Base-by-base conservation (phyloP, 116 monocot species). In the Iris pallida region DNA sequence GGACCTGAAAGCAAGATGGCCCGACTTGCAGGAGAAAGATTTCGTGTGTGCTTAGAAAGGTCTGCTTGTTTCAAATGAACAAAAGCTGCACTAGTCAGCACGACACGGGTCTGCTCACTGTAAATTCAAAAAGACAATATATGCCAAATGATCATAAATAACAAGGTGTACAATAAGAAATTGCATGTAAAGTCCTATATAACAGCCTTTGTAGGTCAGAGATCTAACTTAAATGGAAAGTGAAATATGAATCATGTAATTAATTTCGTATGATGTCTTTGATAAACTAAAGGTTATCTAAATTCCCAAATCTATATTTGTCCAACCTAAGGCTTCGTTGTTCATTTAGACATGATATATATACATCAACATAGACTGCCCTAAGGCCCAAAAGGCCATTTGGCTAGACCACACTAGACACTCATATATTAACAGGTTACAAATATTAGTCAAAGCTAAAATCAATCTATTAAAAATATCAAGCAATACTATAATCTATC, bases 1-100 rank as follows among this genome's bases (percentile, higher is more conserved):
- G 91, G 87, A 15, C 91, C 91, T 42, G 87, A 84, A 0, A 91
- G 87, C 64, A 85, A 68, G 77, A 91, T 84, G 2, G 91, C 68
- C 47, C 75, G 79, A 71, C 82, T 91, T 15, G 87, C 87, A 42
- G 87, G 82, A 53, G 87, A 72, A 63, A 87, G 91, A 70, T 91
- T 91, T 46, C 80, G 74, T 42, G 79, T 84, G 67, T 80, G 74
- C 75, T 87, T 84, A 4, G 84, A 78, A 40, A 85, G 60, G 20
- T 87, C 91, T 14, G 70, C 75, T 70, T 84, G 68, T 80, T 85
- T 85, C 66, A 87, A 68, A 71, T 87, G 81, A 66, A 87, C 82
- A 78, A 82, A 87, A 15, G 87, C 87, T 17, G 80, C 87, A 79
- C 87, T 91, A 56, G 81, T 84, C 64, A 91, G 48, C 8, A 91